Evolutionary conservation across 192 early-diverging fungal genomes (phyloP).

Genomic region (Backusella psychrophila): DNA sequence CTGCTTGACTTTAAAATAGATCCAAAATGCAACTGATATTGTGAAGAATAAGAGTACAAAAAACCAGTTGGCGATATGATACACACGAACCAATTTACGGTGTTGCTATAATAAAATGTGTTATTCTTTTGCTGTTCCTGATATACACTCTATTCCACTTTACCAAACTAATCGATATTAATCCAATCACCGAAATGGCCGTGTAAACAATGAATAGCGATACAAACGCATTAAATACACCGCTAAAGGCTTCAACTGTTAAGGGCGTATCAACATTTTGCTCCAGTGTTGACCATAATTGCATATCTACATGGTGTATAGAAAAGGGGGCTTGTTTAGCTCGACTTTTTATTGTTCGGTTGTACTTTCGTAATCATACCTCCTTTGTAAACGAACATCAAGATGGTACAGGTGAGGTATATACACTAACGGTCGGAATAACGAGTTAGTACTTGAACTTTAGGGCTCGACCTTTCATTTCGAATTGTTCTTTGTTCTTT

Average conservation of each 20-base stretch:
- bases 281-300: not conserved
- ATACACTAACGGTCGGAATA: not conserved
- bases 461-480: not conserved
- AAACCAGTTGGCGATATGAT: conserved; percentile 22
- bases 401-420: not conserved
- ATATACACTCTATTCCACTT: not conserved
- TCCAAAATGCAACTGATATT: conserved; percentile 13
- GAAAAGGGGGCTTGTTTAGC: not conserved
- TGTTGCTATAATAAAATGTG: not conserved
- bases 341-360: too few species aligned
- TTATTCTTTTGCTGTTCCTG: not conserved
- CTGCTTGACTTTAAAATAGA: conserved; percentile 23
- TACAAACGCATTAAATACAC: conserved; percentile 12
- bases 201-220: conserved; percentile 7
- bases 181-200: not conserved
- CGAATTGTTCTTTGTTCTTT: not conserved
- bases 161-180: conserved; percentile 14
- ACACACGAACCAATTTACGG: conserved; percentile 15
- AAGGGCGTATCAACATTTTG: conserved; percentile 9
- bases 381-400: not conserved
- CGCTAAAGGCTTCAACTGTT: conserved; percentile 9
- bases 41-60: conserved; percentile 20
- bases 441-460: not conserved
- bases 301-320: conserved; percentile 3
- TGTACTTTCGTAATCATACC: not conserved